Conservation (phyloP, 2,329 filamentous ascomycete species). For the Diaporthe australafricana region DNA sequence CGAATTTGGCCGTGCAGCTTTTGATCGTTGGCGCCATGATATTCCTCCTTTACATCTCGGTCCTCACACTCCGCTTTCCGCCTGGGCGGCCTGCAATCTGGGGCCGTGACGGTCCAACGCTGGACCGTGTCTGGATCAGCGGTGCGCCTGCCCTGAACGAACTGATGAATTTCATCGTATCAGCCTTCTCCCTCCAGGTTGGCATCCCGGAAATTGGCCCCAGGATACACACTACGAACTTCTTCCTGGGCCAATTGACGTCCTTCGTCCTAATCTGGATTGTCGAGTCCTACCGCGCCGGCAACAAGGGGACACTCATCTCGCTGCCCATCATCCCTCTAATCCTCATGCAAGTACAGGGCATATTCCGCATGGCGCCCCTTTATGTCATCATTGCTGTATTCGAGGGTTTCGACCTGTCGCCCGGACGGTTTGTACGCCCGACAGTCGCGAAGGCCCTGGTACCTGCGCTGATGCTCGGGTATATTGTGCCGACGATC, state of each 20-base stretch:
- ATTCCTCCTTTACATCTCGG: not conserved
- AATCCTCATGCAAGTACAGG: not conserved
- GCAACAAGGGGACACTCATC: constrained; percentile 3
- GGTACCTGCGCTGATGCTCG: constrained; percentile 1
- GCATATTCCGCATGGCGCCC: constrained; percentile 4
- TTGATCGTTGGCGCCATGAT: not conserved
- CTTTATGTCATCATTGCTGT: not conserved
- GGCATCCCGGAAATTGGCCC: not conserved
- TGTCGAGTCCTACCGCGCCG: constrained; percentile 2
- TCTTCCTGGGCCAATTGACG: constrained; percentile 5
- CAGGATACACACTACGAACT: not conserved
- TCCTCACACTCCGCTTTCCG: not conserved
- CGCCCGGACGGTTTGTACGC: not conserved
- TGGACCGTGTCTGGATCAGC: not conserved
- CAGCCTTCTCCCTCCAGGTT: not conserved
- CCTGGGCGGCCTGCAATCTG: not conserved
- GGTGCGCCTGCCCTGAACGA: not conserved
- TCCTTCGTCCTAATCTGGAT: constrained; percentile 13
- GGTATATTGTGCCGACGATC: not conserved
- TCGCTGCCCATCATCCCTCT: not conserved
- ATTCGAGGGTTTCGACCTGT: not conserved
- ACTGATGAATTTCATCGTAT: not conserved
- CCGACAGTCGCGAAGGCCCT: not conserved
- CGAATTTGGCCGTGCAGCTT: not conserved
- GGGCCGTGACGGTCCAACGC: not conserved